Base-by-base conservation (phyloP, 441 rosid species). In the Aquilaria agallochum region DNA sequence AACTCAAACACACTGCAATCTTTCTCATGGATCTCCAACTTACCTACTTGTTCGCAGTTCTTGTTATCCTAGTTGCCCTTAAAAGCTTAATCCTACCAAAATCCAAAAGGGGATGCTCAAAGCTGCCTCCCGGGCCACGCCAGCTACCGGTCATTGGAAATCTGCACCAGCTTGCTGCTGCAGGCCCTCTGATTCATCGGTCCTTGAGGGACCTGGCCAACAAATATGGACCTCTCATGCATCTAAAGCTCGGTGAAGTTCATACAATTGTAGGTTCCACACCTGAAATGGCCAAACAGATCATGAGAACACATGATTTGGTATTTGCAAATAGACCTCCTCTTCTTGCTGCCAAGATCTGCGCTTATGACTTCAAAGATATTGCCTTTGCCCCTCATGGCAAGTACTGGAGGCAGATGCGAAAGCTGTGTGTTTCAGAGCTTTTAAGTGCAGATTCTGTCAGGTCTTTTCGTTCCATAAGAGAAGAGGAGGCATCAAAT, bases 231-330 rank as follows among this genome's bases (percentile, higher is more conserved):
- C 44, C 54, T 20, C 13, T 76, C 1, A 69, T 76, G 80, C 70
- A 60, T 33, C 65, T 76, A 9, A 68, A 69, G n/a, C 64, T 76
- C 27, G 80, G 80, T 3, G 58, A 76, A 51, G 31, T 61, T 20
- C 8, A 60, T 1, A 57, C 61, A 0, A 4, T 75, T 0, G 56
- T 71, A 2, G 45, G 64, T 12, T 67, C 79, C 14, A 63, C 71
- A 0, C 67, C 69, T 0, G 74, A 72, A 15, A 31, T 34, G 0
- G 79, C 76, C 0, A 65, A 65, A 55, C 60, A 58, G 10, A 57
- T 76, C 3, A 20, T 68, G 69, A 68, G 56, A 53, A 67, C 67
- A 1, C 59, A 76, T 15, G 80, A 72, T 30, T 7, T 36, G 34
- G 45, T 27, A 20, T 73, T 76, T 14, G 69, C 80, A 0, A 48